Base-by-base conservation (phyloP, 2,329 filamentous ascomycete species). In the Colletotrichum costaricense region DNA sequence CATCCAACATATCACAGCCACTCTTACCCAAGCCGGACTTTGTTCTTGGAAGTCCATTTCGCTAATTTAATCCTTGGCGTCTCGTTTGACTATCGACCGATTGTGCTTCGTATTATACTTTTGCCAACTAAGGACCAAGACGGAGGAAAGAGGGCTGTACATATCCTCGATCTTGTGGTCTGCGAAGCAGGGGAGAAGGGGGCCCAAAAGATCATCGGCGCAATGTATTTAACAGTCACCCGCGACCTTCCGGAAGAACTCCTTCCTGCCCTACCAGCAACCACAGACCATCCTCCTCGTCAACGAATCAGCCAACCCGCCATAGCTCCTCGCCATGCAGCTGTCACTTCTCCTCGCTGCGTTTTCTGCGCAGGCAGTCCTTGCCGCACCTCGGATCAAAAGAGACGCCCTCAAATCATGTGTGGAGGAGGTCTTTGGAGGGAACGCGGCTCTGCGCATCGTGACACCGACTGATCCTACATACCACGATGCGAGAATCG, bases 161-260 rank as follows among this genome's bases (percentile, higher is more conserved):
- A 49, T 49, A n/a, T 49, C 8, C 19, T 49, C 42, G 4, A 49
- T n/a, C 5, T 49, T 35, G 33, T 35, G 11, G 4, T 49, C 19
- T 49, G 42, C 8, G 42, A 49, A 49, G 42, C 42, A 49, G 8
- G 1, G 24, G 54, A n/a, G 7, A n/a, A 19, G 22, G 24, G 5
- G 0, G 26, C 1, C 28, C n/a, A n/a, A n/a, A 60, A 60, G 5
- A 30, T 33, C 30, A 28, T 60, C 28, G n/a, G 19, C 84, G 1
- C 83, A 85, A 60, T 60, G 57, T 60, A 60, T 60, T 35, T 60
- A 60, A 60, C 57, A 33, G n/a, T 22, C 24, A 30, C 28, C 57
- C 57, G 57, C 52, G 76, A 81, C 54, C 55, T 76, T 86, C 19
- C 52, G 54, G 26, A 59, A 30, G 14, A n/a, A 12, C 14, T 19